Evolutionary conservation across 169 alveolate genomes (phyloP).

Genomic region (Neospora caninum): DNA sequence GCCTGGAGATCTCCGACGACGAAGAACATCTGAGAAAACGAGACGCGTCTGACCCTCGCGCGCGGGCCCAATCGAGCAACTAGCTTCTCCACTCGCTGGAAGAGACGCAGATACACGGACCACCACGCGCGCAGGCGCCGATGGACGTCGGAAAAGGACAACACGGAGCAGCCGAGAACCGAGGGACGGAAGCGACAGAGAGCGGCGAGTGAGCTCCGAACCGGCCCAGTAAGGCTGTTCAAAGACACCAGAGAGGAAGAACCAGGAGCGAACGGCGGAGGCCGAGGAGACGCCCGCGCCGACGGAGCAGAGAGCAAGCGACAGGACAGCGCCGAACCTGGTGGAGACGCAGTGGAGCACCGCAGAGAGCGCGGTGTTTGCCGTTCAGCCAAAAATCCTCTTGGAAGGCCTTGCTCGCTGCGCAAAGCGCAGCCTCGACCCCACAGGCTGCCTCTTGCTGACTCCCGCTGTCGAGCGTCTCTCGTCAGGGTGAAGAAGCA

Average conservation of each 20-base stretch:
- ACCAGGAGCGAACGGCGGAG: not conserved
- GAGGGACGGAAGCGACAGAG: conserved; percentile 39
- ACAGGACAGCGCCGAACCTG: too few species aligned
- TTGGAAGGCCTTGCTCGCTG: too few species aligned
- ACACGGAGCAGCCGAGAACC: conserved; percentile 43
- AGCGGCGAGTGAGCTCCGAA: conserved; percentile 31
- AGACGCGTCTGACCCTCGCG: conserved; percentile 28
- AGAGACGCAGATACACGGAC: not conserved
- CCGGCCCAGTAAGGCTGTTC: conserved; percentile 35
- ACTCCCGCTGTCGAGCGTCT: too few species aligned
- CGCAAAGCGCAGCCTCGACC: too few species aligned
- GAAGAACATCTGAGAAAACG: conserved; percentile 25
- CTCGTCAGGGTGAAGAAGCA: too few species aligned
- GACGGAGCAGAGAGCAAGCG: not conserved
- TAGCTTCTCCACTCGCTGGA: not conserved
- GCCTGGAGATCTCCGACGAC: conserved; percentile 56
- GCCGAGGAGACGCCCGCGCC: not conserved
- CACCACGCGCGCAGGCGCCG: conserved; percentile 46
- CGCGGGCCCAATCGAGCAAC: conserved; percentile 44
- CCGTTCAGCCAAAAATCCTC: too few species aligned
- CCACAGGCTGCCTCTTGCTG: too few species aligned
- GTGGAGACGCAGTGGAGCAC: too few species aligned
- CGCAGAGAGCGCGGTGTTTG: too few species aligned
- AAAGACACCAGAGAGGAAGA: conserved; percentile 30
- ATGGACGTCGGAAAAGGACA: conserved; percentile 47